Evolutionary conservation across 139 green algal genomes (phyloP).

Genomic region (Chlorella ohadii): DNA sequence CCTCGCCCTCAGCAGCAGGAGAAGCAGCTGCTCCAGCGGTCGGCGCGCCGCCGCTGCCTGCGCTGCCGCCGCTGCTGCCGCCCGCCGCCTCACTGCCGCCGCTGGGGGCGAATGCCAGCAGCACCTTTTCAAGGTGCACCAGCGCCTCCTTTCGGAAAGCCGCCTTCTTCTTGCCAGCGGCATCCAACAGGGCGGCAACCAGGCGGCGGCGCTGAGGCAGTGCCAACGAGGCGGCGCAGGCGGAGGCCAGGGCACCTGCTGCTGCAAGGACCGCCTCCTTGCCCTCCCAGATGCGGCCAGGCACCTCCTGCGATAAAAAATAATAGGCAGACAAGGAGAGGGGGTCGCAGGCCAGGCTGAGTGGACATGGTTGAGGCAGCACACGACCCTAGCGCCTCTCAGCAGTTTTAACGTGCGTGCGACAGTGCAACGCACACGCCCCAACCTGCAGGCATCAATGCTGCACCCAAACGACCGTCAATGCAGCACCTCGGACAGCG

Average conservation of each 20-base stretch:
- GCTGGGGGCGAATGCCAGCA: conserved; percentile 12
- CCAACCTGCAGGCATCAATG: no score
- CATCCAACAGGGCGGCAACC: conserved; percentile 44
- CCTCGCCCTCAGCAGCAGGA: neutral
- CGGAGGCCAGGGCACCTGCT: conserved; percentile 49
- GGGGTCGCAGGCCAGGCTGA: no score
- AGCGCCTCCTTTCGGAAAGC: conserved; percentile 44
- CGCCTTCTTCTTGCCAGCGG: conserved; percentile 38
- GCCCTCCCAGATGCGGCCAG: conserved; percentile 82
- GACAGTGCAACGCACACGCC: no score
- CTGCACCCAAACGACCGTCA: no score
- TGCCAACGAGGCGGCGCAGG: neutral
- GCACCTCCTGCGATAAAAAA: conserved; percentile 44
- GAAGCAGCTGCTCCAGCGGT: neutral
- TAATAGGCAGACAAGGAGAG: no score
- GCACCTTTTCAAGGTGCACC: conserved; percentile 38
- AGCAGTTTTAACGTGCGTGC: no score
- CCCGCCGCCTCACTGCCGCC: neutral
- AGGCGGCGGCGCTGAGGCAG: neutral
- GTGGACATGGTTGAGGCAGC: no score
- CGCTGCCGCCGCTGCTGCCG: neutral
- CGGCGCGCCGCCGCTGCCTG: no score
- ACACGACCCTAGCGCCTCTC: no score
- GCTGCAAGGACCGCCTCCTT: conserved; percentile 77
- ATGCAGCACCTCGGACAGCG: no score